A percentile compares a stretch with the other conserved stretches of the same genome.
These are phyloP conservation scores for Calycina herbarum DNA, from an alignment of 2,329 filamentous ascomycete species.

Conservation along the genomic window DNA sequence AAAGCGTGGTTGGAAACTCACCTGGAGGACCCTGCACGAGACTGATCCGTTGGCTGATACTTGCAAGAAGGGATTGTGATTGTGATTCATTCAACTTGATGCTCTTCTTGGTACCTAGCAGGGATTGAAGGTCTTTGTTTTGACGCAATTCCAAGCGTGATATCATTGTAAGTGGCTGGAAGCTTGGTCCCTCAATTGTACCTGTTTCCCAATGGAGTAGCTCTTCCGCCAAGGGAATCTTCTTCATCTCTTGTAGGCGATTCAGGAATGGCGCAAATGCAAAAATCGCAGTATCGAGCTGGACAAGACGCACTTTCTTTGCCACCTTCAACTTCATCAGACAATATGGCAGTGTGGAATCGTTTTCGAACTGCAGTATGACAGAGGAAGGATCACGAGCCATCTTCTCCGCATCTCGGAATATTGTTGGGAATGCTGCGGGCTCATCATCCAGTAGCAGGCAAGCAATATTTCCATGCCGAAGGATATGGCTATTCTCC, in stretches of 20 bases:
- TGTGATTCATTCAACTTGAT: slow-evolving; percentile 55
- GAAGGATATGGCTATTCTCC: slow-evolving; percentile 51
- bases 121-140: slow-evolving; percentile 33
- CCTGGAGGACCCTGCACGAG: slow-evolving; percentile 74
- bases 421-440: slow-evolving; percentile 59
- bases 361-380: slow-evolving; percentile 52
- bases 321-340: slow-evolving; percentile 46
- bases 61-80: slow-evolving; percentile 53
- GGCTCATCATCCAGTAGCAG: slow-evolving; percentile 53
- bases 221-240: slow-evolving; percentile 56
- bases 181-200: slow-evolving; percentile 18
- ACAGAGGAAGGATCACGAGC: slow-evolving; percentile 46
- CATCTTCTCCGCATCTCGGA: slow-evolving; percentile 52
- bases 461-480: slow-evolving; percentile 62
- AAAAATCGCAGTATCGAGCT: slow-evolving; percentile 66
- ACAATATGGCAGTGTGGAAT: slow-evolving; percentile 46
- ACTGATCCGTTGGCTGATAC: slow-evolving; percentile 54
- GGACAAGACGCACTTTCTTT: slow-evolving; percentile 48
- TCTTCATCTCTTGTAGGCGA: slow-evolving; percentile 54
- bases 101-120: slow-evolving; percentile 35
- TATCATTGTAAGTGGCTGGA: slow-evolving; percentile 26
- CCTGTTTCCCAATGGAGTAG: slow-evolving; percentile 44
- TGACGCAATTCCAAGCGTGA: neutral
- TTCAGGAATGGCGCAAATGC: slow-evolving; percentile 67
- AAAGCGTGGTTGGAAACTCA: neutral